Base-by-base conservation (phyloP, 345 rosid species). In the Citrus cavaleriei region DNA sequence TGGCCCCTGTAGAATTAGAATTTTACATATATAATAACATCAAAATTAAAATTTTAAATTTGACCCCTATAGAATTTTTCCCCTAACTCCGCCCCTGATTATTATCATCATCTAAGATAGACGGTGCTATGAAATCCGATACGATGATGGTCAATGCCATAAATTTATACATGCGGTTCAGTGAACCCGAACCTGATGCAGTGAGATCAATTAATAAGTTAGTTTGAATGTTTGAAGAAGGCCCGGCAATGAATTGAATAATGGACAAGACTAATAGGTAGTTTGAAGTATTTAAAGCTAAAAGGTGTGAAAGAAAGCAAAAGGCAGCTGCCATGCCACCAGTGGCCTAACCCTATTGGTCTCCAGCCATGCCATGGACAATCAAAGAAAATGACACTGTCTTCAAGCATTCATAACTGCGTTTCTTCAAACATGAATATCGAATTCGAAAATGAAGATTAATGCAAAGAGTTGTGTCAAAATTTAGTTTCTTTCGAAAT, bases 251-350 rank as follows among this genome's bases (percentile, higher is more conserved):
- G 72, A 4, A 65, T 65, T 76, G n/a, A 32, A 51, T 34, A 4
- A 25, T 13, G 25, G 62, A 46, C 1, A n/a, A 35, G 25, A 32
- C 28, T 4, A 7, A 4, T 0, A 10, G 76, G 72, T 77, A 2
- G 76, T 8, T 71, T n/a, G 21, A 51, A 51, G 46, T 3, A 63
- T 46, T 78, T 32, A 78, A 78, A 71, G 72, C 77, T 32, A 63
- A 72, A 78, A 63, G 77, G 34, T 24, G 0, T 27, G n/a, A 72
- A 30, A 7, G 40, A 61, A 78, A 18, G 22, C 16, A 16, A 46
- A n/a, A 40, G 58, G 6, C 4, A 32, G 58, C 25, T 19, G 60
- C 37, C 18, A 12, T 30, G 61, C 37, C 25, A 19, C 7, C 61
- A 28, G 54, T 70, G 61, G 37, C 28, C 7, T 42, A 40, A 61